A percentile compares a stretch with the other conserved stretches of the same genome.
Evolutionary conservation across 2,329 filamentous ascomycete species (phyloP).

Genomic region (Zymoseptoria crescenta): DNA sequence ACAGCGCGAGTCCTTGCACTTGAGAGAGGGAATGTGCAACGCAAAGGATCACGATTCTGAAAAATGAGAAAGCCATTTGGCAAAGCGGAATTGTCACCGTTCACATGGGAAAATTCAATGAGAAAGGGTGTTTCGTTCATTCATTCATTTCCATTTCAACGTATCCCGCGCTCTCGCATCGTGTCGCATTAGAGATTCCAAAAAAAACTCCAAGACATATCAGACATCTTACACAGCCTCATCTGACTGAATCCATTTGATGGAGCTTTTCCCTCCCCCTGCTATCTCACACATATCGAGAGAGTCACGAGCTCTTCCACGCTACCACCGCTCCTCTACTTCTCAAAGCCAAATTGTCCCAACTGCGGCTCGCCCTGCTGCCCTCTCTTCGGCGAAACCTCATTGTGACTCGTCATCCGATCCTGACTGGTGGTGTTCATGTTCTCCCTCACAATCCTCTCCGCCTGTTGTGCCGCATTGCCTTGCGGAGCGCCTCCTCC

Average conservation of each 20-base stretch:
- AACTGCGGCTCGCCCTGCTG: conserved; percentile 40
- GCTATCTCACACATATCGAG: no score
- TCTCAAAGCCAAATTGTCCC: conserved; percentile 55
- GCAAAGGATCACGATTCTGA: not conserved
- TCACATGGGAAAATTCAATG: no score
- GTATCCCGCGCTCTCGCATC: no score
- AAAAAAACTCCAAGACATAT: no score
- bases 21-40: not conserved
- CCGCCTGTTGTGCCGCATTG: conserved; percentile 47
- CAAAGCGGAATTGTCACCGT: no score
- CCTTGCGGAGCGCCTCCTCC: conserved; percentile 5
- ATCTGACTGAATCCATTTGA: no score
- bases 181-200: no score
- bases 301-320: not conserved
- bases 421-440: conserved; percentile 39
- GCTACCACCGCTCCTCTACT: conserved; percentile 11
- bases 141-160: no score
- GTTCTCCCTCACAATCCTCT: conserved; percentile 56
- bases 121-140: no score
- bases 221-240: no score
- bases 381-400: not conserved
- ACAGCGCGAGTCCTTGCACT: not conserved
- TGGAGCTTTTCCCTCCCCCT: not conserved
- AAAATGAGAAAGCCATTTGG: no score
- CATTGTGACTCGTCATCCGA: conserved; percentile 17